These are phyloP conservation scores for Neolecta irregularis DNA, from an alignment of 1,139 yeast species.

Conservation along the genomic window DNA sequence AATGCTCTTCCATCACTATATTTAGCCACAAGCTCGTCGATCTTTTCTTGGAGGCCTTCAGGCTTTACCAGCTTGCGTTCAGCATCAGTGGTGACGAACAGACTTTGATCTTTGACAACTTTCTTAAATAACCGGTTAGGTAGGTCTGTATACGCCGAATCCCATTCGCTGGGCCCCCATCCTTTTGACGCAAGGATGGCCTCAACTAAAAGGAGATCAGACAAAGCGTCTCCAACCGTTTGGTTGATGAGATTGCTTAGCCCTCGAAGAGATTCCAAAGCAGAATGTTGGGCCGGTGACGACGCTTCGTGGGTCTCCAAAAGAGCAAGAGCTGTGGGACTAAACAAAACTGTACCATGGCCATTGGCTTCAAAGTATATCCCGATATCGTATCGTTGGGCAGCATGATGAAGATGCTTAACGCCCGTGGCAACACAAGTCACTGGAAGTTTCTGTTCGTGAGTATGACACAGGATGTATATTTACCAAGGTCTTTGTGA, in stretches of 20 bases:
- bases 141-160: slow-evolving; percentile 57
- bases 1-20: slow-evolving; percentile 63
- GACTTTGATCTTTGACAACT: slow-evolving; percentile 62
- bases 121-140: slow-evolving; percentile 77
- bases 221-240: slow-evolving; percentile 92
- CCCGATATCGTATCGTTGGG: slow-evolving; percentile 72
- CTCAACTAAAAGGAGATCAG: slow-evolving; percentile 69
- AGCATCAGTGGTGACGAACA: slow-evolving; percentile 70
- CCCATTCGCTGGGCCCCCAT: slow-evolving; percentile 58
- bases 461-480: neutral
- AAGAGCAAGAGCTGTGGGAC: slow-evolving; percentile 37
- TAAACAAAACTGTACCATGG: slow-evolving; percentile 91
- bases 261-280: slow-evolving; percentile 39
- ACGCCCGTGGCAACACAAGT: slow-evolving; percentile 92
- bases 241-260: slow-evolving; percentile 71
- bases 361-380: slow-evolving; percentile 97
- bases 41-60: slow-evolving; percentile 53
- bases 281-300: slow-evolving; percentile 27
- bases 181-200: slow-evolving; percentile 45
- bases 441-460: slow-evolving; percentile 42
- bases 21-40: slow-evolving; percentile 48
- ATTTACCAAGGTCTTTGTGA: slow-evolving; percentile 36
- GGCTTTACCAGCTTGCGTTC: slow-evolving; percentile 73
- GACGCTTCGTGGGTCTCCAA: slow-evolving; percentile 23
- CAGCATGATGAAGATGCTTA: slow-evolving; percentile 83